These are phyloP conservation scores for Paramecium sonneborni DNA, from an alignment of 73 alveolate species.

Conservation along the genomic window DNA sequence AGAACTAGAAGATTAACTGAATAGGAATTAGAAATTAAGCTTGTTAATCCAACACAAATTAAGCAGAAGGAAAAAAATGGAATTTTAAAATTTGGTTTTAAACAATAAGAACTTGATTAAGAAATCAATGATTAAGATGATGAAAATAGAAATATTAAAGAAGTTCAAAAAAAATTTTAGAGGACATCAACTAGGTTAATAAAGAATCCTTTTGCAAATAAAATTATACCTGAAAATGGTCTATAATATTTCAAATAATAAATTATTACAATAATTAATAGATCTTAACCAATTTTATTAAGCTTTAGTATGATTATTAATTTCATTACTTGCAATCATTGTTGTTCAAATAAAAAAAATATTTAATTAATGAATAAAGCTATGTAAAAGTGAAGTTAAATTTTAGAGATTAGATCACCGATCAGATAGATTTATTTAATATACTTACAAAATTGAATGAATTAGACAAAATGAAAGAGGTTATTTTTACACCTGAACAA, in stretches of 20 bases:
- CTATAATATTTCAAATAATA: not conserved
- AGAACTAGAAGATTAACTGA: not conserved
- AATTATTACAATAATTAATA: not conserved
- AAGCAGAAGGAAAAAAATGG: not conserved
- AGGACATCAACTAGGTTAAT: not conserved
- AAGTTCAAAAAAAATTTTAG: not conserved
- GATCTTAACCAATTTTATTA: not conserved
- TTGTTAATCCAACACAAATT: not conserved
- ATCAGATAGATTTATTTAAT: not conserved
- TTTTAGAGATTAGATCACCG: not conserved
- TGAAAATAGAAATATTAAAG: not conserved
- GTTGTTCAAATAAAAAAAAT: not conserved
- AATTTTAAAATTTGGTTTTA: not conserved
- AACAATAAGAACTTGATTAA: not conserved
- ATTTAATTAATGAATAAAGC: not conserved
- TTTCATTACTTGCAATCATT: not conserved
- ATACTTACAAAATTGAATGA: not conserved
- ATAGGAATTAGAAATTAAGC: not conserved
- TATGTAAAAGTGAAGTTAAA: not conserved
- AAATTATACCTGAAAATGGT: not conserved
- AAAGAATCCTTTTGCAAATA: not conserved
- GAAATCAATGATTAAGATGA: not conserved
- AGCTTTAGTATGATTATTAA: not conserved
- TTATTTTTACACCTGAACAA: not conserved
- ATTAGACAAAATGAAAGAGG: slow-evolving; percentile 4